Evolutionary conservation across 345 rosid species (phyloP).

Genomic region (Odontarrhena argentea): DNA sequence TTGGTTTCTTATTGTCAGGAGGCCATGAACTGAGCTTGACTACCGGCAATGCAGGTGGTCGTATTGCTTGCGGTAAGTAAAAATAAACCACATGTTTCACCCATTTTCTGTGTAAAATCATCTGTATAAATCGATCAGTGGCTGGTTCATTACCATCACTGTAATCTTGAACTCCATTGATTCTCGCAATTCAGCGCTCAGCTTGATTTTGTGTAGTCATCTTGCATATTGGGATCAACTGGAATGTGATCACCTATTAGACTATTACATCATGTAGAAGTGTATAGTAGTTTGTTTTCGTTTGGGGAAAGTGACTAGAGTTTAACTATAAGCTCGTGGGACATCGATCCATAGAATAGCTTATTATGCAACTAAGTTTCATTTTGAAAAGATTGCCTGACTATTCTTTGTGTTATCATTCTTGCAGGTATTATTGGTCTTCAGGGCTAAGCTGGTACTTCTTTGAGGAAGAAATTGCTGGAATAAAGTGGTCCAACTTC

Average conservation of each 20-base stretch:
- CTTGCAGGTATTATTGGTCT: constrained; percentile 44
- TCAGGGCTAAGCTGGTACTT: constrained; percentile 37
- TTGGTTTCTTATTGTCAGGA: constrained; percentile 50
- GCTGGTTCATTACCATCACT: not conserved
- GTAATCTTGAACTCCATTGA: constrained; percentile 18
- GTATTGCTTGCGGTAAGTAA: constrained; percentile 80
- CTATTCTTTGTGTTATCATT: constrained; percentile 3
- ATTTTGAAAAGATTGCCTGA: constrained; percentile 5
- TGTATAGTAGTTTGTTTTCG: not conserved
- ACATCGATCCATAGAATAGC: constrained; percentile 2
- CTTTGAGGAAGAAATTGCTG: constrained; percentile 11
- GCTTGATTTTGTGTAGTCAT: constrained; percentile 5
- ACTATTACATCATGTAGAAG: not conserved
- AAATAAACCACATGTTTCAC: constrained; percentile 2
- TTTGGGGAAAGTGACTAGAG: constrained; percentile 14
- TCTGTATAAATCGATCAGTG: not conserved
- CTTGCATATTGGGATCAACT: constrained; percentile 4
- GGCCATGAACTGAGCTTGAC: constrained; percentile 89
- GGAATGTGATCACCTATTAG: not conserved
- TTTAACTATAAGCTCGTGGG: not conserved
- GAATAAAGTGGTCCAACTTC: constrained; percentile 30
- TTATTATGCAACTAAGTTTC: not conserved
- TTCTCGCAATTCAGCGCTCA: constrained; percentile 16
- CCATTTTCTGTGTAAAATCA: not conserved
- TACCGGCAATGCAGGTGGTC: constrained; percentile 95